phyloP scores from a whole-genome alignment of 345 rosid species.

The Syzygium aromaticum region DNA sequence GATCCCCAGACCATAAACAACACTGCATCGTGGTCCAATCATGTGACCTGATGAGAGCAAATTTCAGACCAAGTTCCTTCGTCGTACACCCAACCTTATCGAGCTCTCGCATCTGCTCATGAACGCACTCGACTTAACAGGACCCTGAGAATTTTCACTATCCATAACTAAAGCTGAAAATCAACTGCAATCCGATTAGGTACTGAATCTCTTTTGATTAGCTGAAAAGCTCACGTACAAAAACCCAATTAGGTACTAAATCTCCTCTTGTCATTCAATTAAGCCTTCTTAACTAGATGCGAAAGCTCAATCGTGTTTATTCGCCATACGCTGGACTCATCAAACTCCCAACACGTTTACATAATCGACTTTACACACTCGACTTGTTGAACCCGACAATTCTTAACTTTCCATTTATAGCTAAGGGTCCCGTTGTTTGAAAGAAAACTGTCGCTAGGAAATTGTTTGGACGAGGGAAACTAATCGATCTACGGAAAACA shows the following conservation, averaged over 20 bases:
- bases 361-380: neutral
- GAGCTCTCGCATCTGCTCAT: neutral
- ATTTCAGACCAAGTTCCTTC: neutral
- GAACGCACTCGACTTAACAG: neutral
- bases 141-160: neutral
- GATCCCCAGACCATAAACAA: neutral
- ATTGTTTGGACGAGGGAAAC: too few species aligned
- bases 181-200: neutral
- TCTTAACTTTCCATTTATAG: neutral
- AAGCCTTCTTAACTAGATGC: neutral
- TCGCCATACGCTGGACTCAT: neutral
- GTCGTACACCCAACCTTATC: neutral
- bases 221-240: neutral
- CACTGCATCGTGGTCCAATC: neutral
- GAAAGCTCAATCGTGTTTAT: neutral
- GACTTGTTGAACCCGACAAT: neutral
- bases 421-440: neutral
- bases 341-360: neutral
- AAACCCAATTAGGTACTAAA: neutral
- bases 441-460: too few species aligned
- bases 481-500: too few species aligned
- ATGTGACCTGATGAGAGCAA: neutral
- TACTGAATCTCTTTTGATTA: neutral
- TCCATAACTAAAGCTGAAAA: neutral
- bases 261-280: neutral